Evolutionary conservation across 495 filamentous ascomycete species (phyloP), one percentile per base, ranked within the genome.

Genomic region (Amphirosellinia nigrospora): DNA sequence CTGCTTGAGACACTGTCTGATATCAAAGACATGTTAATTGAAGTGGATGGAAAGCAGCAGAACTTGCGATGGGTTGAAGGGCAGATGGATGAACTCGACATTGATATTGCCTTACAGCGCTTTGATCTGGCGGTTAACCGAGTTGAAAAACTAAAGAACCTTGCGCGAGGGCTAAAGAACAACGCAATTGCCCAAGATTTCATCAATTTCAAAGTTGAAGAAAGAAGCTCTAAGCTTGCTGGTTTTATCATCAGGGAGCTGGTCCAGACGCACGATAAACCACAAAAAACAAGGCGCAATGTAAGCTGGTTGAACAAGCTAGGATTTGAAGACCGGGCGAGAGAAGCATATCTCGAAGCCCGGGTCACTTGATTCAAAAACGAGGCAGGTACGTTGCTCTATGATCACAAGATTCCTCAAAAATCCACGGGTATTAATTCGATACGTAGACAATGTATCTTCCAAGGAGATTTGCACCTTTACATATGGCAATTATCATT

Each of bases 401-500:
- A 58, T 39, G 8, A 16, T 8, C 7, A 16, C 38, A 58, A 4
- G 26, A 9, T 11, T 56, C 6, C 10, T 34, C 38, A 43, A 13
- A 10, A n/a, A 19, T 71, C 16, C 55, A 38, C 4, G 48, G 41
- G 55, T 73, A 71, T 81, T 84, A 75, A 85, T 78, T 50, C 21
- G 13, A 26, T 19, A 50, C 16, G 66, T 67, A 96, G 94, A 70
- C 92, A 94, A 84, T 96, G 94, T 76, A 90, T 95, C 67, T 98
- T 98, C 79, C 93, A 97, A 79, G 96, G 96, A 41, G 90, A 97
- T 74, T 88, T 98, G 7, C 92, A 90, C 19, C 87, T 92, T 10
- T 98, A 99, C 80, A 94, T 98, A 74, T 97, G 92, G 82, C 92
- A 97, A 77, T 86, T 99, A n/a, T 95, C 96, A 4, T 97, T 92